These are phyloP conservation scores for Carex parvula DNA, from an alignment of 176 grass and related monocot genomes.

Conservation along the genomic window DNA sequence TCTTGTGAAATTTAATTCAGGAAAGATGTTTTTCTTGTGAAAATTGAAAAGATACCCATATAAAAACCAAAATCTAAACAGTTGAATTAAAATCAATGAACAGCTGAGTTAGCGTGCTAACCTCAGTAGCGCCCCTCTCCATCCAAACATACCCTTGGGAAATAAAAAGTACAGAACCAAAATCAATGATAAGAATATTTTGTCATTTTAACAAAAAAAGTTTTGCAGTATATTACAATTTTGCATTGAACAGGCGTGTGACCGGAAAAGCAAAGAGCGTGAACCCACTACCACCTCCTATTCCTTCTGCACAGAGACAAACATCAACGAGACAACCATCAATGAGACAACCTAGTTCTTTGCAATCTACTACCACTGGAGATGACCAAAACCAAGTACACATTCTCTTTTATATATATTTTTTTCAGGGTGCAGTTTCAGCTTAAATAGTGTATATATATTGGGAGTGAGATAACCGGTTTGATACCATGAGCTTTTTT, in stretches of 20 bases:
- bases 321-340: constrained; percentile 38
- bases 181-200: not conserved
- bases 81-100: no score
- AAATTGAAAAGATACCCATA: no score
- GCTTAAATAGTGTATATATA: not conserved
- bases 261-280: constrained; percentile 54
- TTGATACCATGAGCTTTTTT: not conserved
- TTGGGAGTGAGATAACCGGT: not conserved
- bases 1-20: no score
- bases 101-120: no score
- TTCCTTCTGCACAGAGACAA: constrained; percentile 40
- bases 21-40: no score
- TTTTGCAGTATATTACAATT: not conserved
- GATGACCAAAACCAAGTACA: constrained; percentile 47
- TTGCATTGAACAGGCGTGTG: constrained; percentile 30
- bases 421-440: not conserved
- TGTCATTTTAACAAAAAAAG: not conserved
- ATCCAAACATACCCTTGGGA: not conserved
- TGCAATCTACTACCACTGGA: not conserved
- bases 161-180: not conserved
- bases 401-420: not conserved
- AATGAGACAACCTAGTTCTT: constrained; percentile 28
- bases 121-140: no score
- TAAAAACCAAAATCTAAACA: no score
- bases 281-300: constrained; percentile 47